Evolutionary conservation across 768 basidiomycete species (phyloP), one percentile per base, ranked within the genome.

Genomic region (Lactifluus echinatus): DNA sequence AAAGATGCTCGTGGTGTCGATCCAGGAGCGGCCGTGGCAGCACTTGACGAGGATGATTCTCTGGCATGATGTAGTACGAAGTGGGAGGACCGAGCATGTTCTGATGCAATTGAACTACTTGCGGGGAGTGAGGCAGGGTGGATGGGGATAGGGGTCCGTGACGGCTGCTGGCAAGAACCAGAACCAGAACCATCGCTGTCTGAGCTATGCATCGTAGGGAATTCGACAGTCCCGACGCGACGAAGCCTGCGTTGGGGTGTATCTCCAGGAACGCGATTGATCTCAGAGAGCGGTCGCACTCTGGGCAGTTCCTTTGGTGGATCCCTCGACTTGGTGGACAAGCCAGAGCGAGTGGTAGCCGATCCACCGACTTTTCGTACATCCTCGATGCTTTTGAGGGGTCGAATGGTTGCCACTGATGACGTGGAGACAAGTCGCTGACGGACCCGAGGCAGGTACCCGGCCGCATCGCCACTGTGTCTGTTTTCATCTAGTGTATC

Each of bases 341-440:
- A 14, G 24, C 44, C n/a, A 43, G 52, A 43, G 33, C 24, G 36
- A 42, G 49, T 31, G 39, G 24, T n/a, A 17, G 55, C 50, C 26
- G 48, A 42, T 39, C 49, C 58, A 31, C 52, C 33, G 10, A 31
- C 1, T 3, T 8, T 19, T 50, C 48, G 48, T 7, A 17, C 53
- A 59, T 59, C 43, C 24, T 45, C 48, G 28, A 45, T 19, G 42
- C 50, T 50, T 36, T 50, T 50, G 50, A 33, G 48, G 17, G 59
- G 21, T 10, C 63, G 60, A 17, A 63, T 57, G n/a, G 63, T 63
- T 36, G 49, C 63, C 45, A 59, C 56, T 42, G 63, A 63, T 23
- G 60, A 57, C 23, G 53, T 59, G 49, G 63, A 63, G 45, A 39
- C 53, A 49, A 63, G 56, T 40, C 63, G 53, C 49, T 57, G 63